Conservation (phyloP, 768 basidiomycete species). For the Lentinula lateritia region DNA sequence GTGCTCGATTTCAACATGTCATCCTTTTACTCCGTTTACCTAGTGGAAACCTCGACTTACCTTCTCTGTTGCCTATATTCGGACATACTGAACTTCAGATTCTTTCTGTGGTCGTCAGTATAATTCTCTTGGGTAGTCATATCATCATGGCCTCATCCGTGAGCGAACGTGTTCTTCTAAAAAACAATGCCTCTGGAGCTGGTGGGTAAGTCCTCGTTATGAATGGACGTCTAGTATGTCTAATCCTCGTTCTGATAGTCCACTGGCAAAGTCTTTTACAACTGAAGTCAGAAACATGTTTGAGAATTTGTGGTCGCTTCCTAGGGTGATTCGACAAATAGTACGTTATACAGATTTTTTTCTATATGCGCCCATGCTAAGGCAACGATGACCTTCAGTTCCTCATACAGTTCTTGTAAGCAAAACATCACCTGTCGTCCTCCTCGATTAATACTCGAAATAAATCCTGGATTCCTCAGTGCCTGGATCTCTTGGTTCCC, state of each 20-base stretch:
- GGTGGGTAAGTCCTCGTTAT: conserved; percentile 11
- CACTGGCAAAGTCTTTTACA: conserved; percentile 23
- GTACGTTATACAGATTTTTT: conserved; percentile 37
- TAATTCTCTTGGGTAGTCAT: conserved; percentile 65
- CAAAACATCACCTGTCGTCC: conserved; percentile 1
- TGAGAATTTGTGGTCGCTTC: conserved; percentile 62
- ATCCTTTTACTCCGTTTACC: background rate
- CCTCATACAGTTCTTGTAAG: conserved; percentile 77
- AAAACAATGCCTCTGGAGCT: conserved; percentile 1
- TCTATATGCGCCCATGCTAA: conserved; percentile 4
- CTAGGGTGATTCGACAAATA: conserved; percentile 72
- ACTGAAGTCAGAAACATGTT: conserved; percentile 63
- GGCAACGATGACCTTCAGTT: conserved; percentile 39
- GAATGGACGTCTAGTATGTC: background rate
- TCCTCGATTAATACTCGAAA: background rate
- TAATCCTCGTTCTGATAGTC: conserved; percentile 14
- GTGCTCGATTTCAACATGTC: background rate
- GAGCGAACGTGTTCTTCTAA: conserved; percentile 69
- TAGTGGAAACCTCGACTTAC: conserved; percentile 81
- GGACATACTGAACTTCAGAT: conserved; percentile 80
- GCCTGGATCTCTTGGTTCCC: conserved; percentile 93
- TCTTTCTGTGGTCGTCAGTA: conserved; percentile 67
- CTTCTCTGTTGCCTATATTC: conserved; percentile 61
- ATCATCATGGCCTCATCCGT: conserved; percentile 52
- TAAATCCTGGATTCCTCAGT: conserved; percentile 26